Base-by-base conservation (phyloP, 805 yeast genomes). In the Saturnispora besseyi region DNA sequence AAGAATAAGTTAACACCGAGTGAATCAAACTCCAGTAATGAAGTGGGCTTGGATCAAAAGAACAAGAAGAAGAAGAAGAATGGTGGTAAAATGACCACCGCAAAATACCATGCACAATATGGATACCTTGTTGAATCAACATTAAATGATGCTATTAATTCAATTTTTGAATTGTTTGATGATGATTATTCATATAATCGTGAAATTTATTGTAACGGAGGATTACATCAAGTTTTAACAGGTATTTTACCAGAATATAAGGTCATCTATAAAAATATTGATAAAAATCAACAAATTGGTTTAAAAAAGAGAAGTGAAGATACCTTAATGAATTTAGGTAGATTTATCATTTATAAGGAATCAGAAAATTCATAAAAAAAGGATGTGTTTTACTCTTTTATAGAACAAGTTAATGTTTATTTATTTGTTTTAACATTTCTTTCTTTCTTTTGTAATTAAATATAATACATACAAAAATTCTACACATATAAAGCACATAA, bases 261-360 rank as follows among this genome's bases (percentile, higher is more conserved):
- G 55, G 65, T 73, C 4, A 65, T 71, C 43, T 76, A 81, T 59
- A 84, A 82, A 61, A 70, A 75, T 48, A 76, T 87, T 41, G 95
- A 86, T 62, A 82, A 80, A 62, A 79, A 83, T 54, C 76, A 74
- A 53, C 65, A 77, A 52, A 67, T 74, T 1, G 77, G 68, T 41
- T 70, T 86, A 57, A 83, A 87, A 62, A 69, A 64, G 18, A 74
- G 73, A 54, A 86, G 83, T 33, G 85, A 81, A 47, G 93, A 85
- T 51, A 79, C 84, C 1, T 70, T 78, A 57, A 63, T 66, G 42
- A 89, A 87, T 56, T 67, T 91, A 56, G 79, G 75, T 12, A 72
- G 95, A 52, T 91, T 93, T 63, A 78, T 91, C 49, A 77, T 76
- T 50, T 91, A 91, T 68, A 91, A 93, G 58, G 64, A 63, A 46